These are phyloP conservation scores for Phytophthora megakarya DNA, from an alignment of 352 stramenopile species.

Conservation along the genomic window DNA sequence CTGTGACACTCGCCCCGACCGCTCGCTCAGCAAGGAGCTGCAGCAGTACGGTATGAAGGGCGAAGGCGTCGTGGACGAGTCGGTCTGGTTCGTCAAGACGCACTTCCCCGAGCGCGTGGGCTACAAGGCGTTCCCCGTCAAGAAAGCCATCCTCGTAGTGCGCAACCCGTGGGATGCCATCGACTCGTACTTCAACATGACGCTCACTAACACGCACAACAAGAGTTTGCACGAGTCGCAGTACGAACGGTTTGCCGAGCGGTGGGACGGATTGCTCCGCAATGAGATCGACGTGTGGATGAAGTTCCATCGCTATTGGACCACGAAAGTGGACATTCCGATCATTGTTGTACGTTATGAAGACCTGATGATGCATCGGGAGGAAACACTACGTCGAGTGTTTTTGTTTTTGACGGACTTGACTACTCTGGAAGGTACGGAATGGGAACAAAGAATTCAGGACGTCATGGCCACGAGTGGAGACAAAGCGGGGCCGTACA, in stretches of 20 bases:
- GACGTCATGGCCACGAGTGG: slow-evolving; percentile 60
- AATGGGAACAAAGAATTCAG: slow-evolving; percentile 76
- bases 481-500: slow-evolving; percentile 77
- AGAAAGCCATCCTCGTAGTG: slow-evolving; percentile 89
- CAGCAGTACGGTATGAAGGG: slow-evolving; percentile 91
- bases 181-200: slow-evolving; percentile 99
- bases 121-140: slow-evolving; percentile 75
- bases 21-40: slow-evolving; percentile 90
- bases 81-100: slow-evolving; percentile 97
- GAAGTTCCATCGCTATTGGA: slow-evolving; percentile 93
- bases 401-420: slow-evolving; percentile 78
- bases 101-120: slow-evolving; percentile 98
- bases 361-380: slow-evolving; percentile 82
- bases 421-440: slow-evolving; percentile 68
- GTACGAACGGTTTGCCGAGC: slow-evolving; percentile 86
- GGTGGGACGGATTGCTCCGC: slow-evolving; percentile 89
- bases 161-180: slow-evolving; percentile 99
- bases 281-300: slow-evolving; percentile 93
- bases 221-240: slow-evolving; percentile 88
- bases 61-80: slow-evolving; percentile 94
- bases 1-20: slow-evolving; percentile 95
- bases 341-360: slow-evolving; percentile 94
- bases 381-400: slow-evolving; percentile 79
- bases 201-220: slow-evolving; percentile 93
- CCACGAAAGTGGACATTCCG: slow-evolving; percentile 84